phyloP scores from a whole-genome alignment of 139 green algal genomes.

The Axilococcus clingmanii region DNA sequence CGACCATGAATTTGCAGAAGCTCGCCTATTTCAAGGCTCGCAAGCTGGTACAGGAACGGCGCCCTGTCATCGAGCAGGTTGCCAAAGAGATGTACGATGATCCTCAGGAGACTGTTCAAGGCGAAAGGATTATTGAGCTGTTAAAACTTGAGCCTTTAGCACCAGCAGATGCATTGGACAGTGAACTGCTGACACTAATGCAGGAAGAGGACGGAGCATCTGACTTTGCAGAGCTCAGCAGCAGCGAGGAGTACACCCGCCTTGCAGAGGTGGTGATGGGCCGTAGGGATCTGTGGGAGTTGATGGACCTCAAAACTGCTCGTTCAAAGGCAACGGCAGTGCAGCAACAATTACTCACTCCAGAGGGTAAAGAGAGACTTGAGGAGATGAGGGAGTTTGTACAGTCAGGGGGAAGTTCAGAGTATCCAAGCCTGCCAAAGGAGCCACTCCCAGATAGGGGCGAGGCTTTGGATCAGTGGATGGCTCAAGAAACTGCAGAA shows the following conservation, averaged over 20 bases:
- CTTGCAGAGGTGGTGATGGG: slow-evolving; percentile 46
- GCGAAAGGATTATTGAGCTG: slow-evolving; percentile 35
- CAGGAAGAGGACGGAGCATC: slow-evolving; percentile 7
- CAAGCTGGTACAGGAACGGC: slow-evolving; percentile 18
- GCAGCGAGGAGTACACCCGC: slow-evolving; percentile 1
- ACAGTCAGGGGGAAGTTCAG: too few species aligned
- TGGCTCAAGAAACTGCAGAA: too few species aligned
- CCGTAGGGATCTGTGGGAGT: slow-evolving; percentile 23
- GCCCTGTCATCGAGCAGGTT: slow-evolving; percentile 31
- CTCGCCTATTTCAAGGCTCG: slow-evolving; percentile 24
- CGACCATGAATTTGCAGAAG: slow-evolving; percentile 32
- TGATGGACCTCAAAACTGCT: slow-evolving; percentile 14
- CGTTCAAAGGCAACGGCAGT: slow-evolving; percentile 18
- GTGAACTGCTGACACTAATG: too few species aligned
- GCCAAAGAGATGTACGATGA: slow-evolving; percentile 25
- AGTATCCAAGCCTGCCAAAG: too few species aligned
- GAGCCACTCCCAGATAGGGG: too few species aligned
- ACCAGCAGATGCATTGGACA: neutral
- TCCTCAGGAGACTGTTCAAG: slow-evolving; percentile 30
- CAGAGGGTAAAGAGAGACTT: slow-evolving; percentile 14
- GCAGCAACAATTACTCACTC: slow-evolving; percentile 24
- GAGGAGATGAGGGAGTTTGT: too few species aligned
- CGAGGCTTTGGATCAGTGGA: too few species aligned
- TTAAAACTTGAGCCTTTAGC: slow-evolving; percentile 9
- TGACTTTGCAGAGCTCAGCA: neutral